These are phyloP conservation scores for Ulmus americana DNA, from an alignment of 331 rosid species.

Conservation along the genomic window DNA sequence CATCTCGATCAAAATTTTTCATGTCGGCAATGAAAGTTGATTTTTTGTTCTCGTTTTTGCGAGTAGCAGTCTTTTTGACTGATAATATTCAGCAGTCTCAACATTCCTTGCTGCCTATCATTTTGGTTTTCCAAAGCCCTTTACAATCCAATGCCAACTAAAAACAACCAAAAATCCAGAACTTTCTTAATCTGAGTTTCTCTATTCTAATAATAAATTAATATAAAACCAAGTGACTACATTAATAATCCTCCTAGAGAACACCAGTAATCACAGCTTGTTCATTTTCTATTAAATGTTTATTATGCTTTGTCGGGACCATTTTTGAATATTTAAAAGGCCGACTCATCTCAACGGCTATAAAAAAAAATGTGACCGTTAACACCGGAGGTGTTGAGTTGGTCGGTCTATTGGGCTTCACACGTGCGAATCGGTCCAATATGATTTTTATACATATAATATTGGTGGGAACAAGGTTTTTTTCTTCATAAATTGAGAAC, in stretches of 20 bases:
- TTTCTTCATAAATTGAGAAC: neutral
- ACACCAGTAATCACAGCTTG: neutral
- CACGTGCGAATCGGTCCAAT: neutral
- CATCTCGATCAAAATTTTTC: neutral
- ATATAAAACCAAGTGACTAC: neutral
- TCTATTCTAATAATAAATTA: neutral
- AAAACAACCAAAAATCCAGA: neutral
- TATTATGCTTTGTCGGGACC: constrained; percentile 19
- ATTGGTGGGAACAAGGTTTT: neutral
- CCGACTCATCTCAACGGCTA: constrained; percentile 49
- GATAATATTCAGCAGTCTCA: neutral
- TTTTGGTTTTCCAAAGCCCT: neutral
- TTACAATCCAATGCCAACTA: neutral
- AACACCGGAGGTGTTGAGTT: constrained; percentile 20
- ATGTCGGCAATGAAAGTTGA: neutral
- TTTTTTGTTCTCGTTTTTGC: constrained; percentile 1
- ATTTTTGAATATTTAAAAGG: constrained; percentile 6
- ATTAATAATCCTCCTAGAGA: constrained; percentile 14
- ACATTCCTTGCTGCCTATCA: neutral
- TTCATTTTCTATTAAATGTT: neutral
- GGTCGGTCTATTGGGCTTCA: constrained; percentile 13
- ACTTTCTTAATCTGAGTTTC: neutral
- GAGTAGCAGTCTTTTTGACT: neutral
- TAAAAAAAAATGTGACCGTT: constrained; percentile 43
- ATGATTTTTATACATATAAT: neutral